Evolutionary conservation across 73 alveolate genomes (phyloP).

Genomic region (Blepharisma japonicum): DNA sequence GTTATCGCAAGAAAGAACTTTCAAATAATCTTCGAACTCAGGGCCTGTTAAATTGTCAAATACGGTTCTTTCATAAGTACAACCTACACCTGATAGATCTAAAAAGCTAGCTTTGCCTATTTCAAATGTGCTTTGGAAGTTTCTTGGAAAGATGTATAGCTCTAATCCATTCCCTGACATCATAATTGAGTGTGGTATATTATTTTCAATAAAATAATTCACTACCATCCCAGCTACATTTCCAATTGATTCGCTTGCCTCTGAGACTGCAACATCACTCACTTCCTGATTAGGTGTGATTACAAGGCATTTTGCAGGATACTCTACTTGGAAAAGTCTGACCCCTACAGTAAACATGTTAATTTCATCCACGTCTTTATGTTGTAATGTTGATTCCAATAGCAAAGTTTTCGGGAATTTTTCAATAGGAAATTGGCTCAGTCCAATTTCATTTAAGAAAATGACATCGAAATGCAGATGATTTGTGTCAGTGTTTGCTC

Average conservation of each 20-base stretch:
- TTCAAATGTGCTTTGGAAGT: too few species aligned
- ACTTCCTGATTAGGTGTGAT: conserved; percentile 39
- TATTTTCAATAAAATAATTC: conserved; percentile 53
- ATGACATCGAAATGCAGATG: conserved; percentile 63
- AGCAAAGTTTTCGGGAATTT: conserved; percentile 31
- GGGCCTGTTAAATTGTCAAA: too few species aligned
- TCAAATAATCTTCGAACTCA: too few species aligned
- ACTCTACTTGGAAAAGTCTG: conserved; percentile 38
- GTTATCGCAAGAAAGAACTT: too few species aligned
- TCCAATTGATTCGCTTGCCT: conserved; percentile 26
- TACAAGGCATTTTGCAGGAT: conserved; percentile 54
- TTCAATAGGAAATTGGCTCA: conserved; percentile 55
- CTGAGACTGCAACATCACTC: conserved; percentile 35
- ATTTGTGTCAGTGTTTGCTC: conserved; percentile 66
- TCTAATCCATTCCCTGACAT: too few species aligned
- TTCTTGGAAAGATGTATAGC: too few species aligned
- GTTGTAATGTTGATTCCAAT: conserved; percentile 44
- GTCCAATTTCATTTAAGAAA: conserved; percentile 37
- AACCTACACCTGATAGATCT: too few species aligned
- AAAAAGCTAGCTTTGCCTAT: too few species aligned
- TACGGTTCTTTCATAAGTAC: too few species aligned
- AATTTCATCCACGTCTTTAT: conserved; percentile 52
- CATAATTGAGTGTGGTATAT: not conserved
- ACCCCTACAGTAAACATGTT: conserved; percentile 59
- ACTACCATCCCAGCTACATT: conserved; percentile 61